Conservation (phyloP, 495 filamentous ascomycete species). For the Aspergillus olivimuriae region DNA sequence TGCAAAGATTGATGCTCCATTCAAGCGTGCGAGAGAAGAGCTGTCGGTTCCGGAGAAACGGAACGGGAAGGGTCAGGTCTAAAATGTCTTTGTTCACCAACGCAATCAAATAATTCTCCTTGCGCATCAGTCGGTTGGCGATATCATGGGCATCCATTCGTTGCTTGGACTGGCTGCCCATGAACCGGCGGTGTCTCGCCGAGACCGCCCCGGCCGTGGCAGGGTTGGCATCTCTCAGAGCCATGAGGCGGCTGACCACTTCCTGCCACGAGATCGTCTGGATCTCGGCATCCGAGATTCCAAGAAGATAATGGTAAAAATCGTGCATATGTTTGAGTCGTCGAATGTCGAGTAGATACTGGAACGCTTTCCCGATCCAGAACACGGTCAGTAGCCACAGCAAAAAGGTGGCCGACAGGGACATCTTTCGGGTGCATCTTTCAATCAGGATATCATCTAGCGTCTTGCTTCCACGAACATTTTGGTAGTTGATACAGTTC, state of each 20-base stretch:
- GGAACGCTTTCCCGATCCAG: conserved; percentile 73
- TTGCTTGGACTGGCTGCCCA: conserved; percentile 86
- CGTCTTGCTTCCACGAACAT: conserved; percentile 65
- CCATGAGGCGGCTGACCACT: conserved; percentile 83
- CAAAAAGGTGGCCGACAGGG: conserved; percentile 65
- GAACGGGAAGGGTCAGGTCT: conserved; percentile 77
- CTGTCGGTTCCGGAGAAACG: conserved; percentile 71
- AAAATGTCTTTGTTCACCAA: conserved; percentile 94
- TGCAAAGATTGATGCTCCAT: conserved; percentile 81
- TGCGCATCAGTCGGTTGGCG: conserved; percentile 92
- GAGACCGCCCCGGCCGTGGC: conserved; percentile 66
- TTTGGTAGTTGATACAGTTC: conserved; percentile 78
- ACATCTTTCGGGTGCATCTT: conserved; percentile 84
- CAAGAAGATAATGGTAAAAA: conserved; percentile 82
- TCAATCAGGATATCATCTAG: conserved; percentile 72
- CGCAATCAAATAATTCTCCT: conserved; percentile 94
- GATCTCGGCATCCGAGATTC: conserved; percentile 85
- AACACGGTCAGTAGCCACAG: conserved; percentile 87
- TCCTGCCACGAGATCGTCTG: conserved; percentile 97
- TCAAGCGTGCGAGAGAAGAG: conserved; percentile 76
- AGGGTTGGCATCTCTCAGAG: conserved; percentile 78
- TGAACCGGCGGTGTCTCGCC: conserved; percentile 55
- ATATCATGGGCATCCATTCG: conserved; percentile 95
- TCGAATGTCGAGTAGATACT: conserved; percentile 67
- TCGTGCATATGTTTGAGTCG: conserved; percentile 73